Evolutionary conservation across 805 yeast genomes (phyloP).

Genomic region (Wickerhamomyces chambardii): DNA sequence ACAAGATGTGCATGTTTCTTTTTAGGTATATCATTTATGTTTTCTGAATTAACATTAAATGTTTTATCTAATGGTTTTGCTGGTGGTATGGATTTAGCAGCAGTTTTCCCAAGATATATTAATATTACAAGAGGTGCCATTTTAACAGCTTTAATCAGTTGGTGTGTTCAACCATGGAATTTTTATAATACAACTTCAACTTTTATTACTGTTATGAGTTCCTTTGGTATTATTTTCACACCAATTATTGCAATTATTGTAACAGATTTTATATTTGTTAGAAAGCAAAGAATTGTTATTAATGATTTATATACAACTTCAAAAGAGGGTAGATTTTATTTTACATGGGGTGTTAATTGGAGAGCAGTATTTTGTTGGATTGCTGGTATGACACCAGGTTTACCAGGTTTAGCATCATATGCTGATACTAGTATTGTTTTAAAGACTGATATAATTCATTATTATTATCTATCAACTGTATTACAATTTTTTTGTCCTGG

Average conservation of each 20-base stretch:
- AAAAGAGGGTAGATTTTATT: slow-evolving; percentile 20
- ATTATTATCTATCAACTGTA: slow-evolving; percentile 21
- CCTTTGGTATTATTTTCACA: slow-evolving; percentile 28
- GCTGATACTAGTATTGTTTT: slow-evolving; percentile 17
- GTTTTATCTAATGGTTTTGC: slow-evolving; percentile 27
- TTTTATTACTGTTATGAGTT: slow-evolving; percentile 26
- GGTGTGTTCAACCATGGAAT: slow-evolving; percentile 31
- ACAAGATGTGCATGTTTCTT: slow-evolving; percentile 33
- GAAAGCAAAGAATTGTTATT: slow-evolving; percentile 21
- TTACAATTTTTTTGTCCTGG: slow-evolving; percentile 21
- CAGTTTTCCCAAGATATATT: slow-evolving; percentile 15
- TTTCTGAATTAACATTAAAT: slow-evolving; percentile 26
- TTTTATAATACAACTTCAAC: slow-evolving; percentile 27
- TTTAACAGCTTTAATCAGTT: slow-evolving; percentile 22
- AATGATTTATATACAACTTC: slow-evolving; percentile 24
- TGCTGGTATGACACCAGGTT: slow-evolving; percentile 23
- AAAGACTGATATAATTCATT: slow-evolving; percentile 15
- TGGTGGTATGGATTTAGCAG: slow-evolving; percentile 20
- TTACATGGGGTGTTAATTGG: slow-evolving; percentile 21
- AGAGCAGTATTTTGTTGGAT: slow-evolving; percentile 19
- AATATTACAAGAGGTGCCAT: slow-evolving; percentile 29
- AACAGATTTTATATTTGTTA: slow-evolving; percentile 25
- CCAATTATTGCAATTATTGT: slow-evolving; percentile 26
- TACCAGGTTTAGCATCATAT: slow-evolving; percentile 27
- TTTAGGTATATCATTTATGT: slow-evolving; percentile 23